Evolutionary conservation across 805 yeast species (phyloP).

Genomic region (Cyberlindnera euphorbiae): DNA sequence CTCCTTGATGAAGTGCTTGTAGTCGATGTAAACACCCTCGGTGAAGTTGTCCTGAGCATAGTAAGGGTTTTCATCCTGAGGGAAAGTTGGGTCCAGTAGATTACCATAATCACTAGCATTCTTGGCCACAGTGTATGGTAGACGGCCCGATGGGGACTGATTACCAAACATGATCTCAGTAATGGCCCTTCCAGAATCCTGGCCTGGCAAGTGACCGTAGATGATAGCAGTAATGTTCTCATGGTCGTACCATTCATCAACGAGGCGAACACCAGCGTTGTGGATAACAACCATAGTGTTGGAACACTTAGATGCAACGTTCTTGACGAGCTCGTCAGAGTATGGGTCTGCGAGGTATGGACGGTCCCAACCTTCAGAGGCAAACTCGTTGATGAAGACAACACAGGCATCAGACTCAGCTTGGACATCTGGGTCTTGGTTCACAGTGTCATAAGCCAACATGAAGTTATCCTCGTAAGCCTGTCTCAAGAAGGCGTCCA

Average conservation of each 20-base stretch:
- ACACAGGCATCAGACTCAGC: conserved; percentile 5
- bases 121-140: conserved; percentile 10
- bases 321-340: conserved; percentile 6
- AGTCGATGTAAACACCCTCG: conserved; percentile 38
- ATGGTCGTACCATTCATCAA: conserved; percentile 7
- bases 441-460: conserved; percentile 1
- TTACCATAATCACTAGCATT: conserved; percentile 6
- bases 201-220: conserved; percentile 10
- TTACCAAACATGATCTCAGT: conserved; percentile 9
- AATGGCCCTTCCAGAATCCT: conserved; percentile 7
- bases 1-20: conserved; percentile 49
- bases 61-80: conserved; percentile 23
- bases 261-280: conserved; percentile 10
- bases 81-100: conserved; percentile 1
- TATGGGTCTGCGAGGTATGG: conserved; percentile 9
- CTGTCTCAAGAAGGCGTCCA: conserved; percentile 5
- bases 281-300: conserved; percentile 10
- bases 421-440: conserved; percentile 7
- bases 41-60: conserved; percentile 27
- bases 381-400: conserved; percentile 8
- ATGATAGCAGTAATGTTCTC: conserved; percentile 11
- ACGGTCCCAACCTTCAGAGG: conserved; percentile 9
- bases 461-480: conserved; percentile 4
- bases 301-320: conserved; percentile 8
- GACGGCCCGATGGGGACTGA: conserved; percentile 10